Base-by-base conservation (phyloP, 805 yeast genomes). In the Kluyveromyces starmeri region DNA sequence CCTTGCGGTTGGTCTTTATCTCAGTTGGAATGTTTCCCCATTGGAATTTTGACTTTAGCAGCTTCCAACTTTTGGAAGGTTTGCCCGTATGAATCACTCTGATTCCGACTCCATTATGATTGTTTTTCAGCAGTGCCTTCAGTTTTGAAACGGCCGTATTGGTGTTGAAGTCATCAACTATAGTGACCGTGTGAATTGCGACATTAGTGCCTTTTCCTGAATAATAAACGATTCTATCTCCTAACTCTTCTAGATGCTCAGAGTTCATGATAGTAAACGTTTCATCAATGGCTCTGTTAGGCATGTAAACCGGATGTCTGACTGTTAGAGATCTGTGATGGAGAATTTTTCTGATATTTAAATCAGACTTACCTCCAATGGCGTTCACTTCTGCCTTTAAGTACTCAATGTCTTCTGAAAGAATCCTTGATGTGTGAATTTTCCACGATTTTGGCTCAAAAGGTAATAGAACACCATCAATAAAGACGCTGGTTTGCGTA, bases 381-480 rank as follows among this genome's bases (percentile, higher is more conserved):
- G 36, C 39, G 7, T 42, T 39, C 39, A 48, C 29, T 31, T 47
- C 51, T 8, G 35, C 38, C 30, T 43, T 47, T n/a, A 58, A 34
- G 25, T 33, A 39, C 2, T 44, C 36, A 3, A 61, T 65, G 58
- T 88, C 97, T 16, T 60, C 64, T 16, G 62, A 58, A 12, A 77
- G 44, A 43, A 78, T 82, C 23, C 57, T 64, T 3, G 73, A 66
- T 47, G 79, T 54, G 2, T 68, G 51, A 27, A 61, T 60, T 41
- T 75, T 75, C 81, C 84, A 80, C 4, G 51, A 44, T 32, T 67
- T 61, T 1, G 66, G 58, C 23, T 58, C 62, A 44, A 78, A 64
- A 3, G 67, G 68, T 39, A 64, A 59, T 12, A 82, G 67, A 5
- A 78, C 76, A 28, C 97, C 97, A 54, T 89, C 82, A 19, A 75